phyloP scores from a whole-genome alignment of 2,329 filamentous ascomycete genomes.

The Helotiales sp. region DNA sequence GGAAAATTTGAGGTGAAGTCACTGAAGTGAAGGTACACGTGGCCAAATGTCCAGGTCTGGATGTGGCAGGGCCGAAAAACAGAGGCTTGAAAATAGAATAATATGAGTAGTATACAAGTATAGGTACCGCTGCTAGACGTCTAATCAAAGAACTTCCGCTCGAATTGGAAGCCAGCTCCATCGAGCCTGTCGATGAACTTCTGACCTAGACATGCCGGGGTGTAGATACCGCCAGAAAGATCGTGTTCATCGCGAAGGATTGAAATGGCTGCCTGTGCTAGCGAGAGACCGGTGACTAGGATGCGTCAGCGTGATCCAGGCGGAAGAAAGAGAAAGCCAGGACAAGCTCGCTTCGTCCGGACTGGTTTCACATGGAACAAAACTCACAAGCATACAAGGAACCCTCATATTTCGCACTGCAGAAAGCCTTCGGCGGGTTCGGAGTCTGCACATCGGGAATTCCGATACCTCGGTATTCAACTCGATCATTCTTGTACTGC shows the following conservation, averaged over 20 bases:
- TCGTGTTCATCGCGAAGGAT: slow-evolving; percentile 65
- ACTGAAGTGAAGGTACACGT: too few species aligned
- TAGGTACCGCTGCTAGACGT: neutral
- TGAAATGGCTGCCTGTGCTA: slow-evolving; percentile 68
- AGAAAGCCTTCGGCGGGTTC: slow-evolving; percentile 51
- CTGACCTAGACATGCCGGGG: slow-evolving; percentile 73
- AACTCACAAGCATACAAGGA: slow-evolving; percentile 68
- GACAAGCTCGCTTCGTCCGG: neutral
- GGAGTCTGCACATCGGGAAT: slow-evolving; percentile 57
- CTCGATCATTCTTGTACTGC: slow-evolving; percentile 59
- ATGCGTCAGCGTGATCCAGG: slow-evolving; percentile 16
- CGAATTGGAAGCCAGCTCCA: slow-evolving; percentile 65
- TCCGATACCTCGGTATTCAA: slow-evolving; percentile 69
- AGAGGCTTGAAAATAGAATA: too few species aligned
- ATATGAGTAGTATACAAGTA: too few species aligned
- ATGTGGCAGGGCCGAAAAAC: too few species aligned
- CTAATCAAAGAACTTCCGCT: slow-evolving; percentile 53
- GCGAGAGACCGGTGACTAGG: slow-evolving; percentile 66
- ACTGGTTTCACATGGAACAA: neutral
- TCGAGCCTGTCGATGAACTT: slow-evolving; percentile 67
- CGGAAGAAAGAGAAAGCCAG: neutral
- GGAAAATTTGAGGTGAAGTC: too few species aligned
- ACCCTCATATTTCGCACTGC: slow-evolving; percentile 60
- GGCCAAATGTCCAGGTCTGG: too few species aligned
- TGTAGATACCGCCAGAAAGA: slow-evolving; percentile 71